A percentile compares a stretch with the other conserved stretches of the same genome.
These are phyloP conservation scores for Candida vaughaniae DNA, from an alignment of 805 yeast species.

Conservation along the genomic window DNA sequence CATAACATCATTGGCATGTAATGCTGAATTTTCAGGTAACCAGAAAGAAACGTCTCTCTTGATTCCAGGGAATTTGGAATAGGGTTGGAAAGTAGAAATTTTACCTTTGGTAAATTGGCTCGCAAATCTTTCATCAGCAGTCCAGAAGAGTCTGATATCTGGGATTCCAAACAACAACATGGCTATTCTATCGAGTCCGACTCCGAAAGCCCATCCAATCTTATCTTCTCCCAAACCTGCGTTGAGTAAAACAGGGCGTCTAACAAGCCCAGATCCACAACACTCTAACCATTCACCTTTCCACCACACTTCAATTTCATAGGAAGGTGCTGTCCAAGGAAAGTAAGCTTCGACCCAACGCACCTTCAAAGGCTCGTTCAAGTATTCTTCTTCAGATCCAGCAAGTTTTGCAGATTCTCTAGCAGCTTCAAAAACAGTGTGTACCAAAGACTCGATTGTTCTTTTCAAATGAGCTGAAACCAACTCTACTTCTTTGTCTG, in stretches of 20 bases:
- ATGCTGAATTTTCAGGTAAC: constrained; percentile 51
- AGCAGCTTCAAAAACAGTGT: constrained; percentile 77
- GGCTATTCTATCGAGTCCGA: constrained; percentile 92
- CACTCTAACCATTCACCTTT: constrained; percentile 97
- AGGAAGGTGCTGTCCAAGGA: constrained; percentile 98
- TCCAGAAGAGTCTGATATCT: constrained; percentile 92
- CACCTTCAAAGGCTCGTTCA: constrained; percentile 74
- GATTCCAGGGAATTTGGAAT: constrained; percentile 88
- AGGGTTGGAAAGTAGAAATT: constrained; percentile 77
- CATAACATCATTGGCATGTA: constrained; percentile 91
- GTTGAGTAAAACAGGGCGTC: constrained; percentile 69
- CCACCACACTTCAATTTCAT: constrained; percentile 99
- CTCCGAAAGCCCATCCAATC: constrained; percentile 97
- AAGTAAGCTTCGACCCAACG: constrained; percentile 95
- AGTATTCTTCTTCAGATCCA: constrained; percentile 56
- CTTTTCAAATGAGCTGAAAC: constrained; percentile 78
- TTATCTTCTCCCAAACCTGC: constrained; percentile 61
- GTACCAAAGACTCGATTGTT: constrained; percentile 79
- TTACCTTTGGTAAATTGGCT: constrained; percentile 65
- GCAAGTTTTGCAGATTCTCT: constrained; percentile 58
- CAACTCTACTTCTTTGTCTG: constrained; percentile 63
- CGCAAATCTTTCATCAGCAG: constrained; percentile 72
- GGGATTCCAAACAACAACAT: constrained; percentile 95
- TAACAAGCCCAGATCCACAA: constrained; percentile 93
- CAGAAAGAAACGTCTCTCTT: constrained; percentile 89